A percentile compares a stretch with the other conserved stretches of the same genome.
phyloP scores from a whole-genome alignment of 805 yeast genomes.

The Jamesozyma spencerorum region DNA sequence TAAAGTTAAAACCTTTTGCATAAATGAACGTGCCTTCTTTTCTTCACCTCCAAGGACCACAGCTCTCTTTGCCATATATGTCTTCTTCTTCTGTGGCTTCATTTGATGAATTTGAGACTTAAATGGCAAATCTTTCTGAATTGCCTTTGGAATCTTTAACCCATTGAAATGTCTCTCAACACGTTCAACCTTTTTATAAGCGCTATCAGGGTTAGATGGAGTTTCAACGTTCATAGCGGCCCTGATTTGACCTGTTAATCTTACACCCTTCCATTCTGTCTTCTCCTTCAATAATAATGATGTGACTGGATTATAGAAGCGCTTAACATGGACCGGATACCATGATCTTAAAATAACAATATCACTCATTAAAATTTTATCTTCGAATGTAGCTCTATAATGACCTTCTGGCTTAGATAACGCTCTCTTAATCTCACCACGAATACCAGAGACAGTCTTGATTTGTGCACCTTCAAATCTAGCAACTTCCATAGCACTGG shows the following conservation, averaged over 20 bases:
- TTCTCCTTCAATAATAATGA: constrained; percentile 73
- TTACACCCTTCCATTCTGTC: constrained; percentile 91
- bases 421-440: constrained; percentile 96
- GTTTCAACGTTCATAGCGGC: constrained; percentile 61
- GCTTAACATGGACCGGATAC: constrained; percentile 89
- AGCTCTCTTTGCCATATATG: constrained; percentile 84
- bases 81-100: constrained; percentile 77
- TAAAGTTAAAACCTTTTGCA: constrained; percentile 78
- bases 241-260: constrained; percentile 87
- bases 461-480: constrained; percentile 96
- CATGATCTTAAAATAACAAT: constrained; percentile 85
- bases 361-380: constrained; percentile 84
- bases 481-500: constrained; percentile 87
- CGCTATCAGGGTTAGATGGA: constrained; percentile 45
- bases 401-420: constrained; percentile 90
- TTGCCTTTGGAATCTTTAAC: constrained; percentile 70
- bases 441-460: constrained; percentile 90
- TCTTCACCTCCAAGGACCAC: constrained; percentile 89
- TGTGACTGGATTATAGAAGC: constrained; percentile 92
- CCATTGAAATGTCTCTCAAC: constrained; percentile 78
- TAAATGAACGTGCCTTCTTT: constrained; percentile 81
- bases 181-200: constrained; percentile 69
- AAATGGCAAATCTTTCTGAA: constrained; percentile 77
- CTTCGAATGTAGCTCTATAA: constrained; percentile 95
- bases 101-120: constrained; percentile 81